These are phyloP conservation scores for Coniochaeta sp. DNA, from an alignment of 2,329 filamentous ascomycete species.

Conservation along the genomic window DNA sequence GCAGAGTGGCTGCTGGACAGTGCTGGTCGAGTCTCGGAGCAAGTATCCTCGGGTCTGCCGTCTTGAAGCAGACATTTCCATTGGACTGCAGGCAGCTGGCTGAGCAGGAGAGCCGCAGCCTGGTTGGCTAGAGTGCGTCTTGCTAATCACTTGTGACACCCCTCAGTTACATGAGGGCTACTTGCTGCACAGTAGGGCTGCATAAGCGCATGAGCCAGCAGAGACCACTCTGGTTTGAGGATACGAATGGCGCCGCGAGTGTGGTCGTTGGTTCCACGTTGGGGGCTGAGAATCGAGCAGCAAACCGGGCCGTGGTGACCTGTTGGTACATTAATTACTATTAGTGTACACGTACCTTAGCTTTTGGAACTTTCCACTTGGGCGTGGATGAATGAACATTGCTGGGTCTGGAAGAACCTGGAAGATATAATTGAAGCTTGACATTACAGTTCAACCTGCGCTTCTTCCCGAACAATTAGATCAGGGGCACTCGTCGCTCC, in stretches of 20 bases:
- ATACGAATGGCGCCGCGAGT: background rate
- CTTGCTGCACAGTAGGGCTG: constrained; percentile 1
- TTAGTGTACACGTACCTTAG: too few species aligned
- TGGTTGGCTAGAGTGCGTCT: constrained; percentile 8
- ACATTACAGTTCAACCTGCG: background rate
- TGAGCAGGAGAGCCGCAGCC: constrained; percentile 3
- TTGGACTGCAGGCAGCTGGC: background rate
- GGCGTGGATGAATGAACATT: too few species aligned
- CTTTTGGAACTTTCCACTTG: too few species aligned
- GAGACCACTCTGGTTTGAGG: constrained; percentile 1
- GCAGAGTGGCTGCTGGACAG: background rate
- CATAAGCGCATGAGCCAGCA: constrained; percentile 7
- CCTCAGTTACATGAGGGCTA: background rate
- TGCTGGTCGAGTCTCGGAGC: background rate
- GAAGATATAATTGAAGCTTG: too few species aligned
- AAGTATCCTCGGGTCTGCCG: background rate
- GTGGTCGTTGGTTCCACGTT: background rate
- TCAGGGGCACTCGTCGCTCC: too few species aligned
- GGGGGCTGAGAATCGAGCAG: background rate
- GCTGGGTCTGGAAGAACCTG: background rate
- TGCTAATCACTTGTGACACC: background rate
- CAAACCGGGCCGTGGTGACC: background rate
- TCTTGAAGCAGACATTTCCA: background rate
- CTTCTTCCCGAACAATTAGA: too few species aligned
- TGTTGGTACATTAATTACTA: too few species aligned